Percentiles rank a stretch among this genome's conserved stretches.
phyloP scores from a whole-genome alignment of 2,329 filamentous ascomycete species.

The Gliomastix tumulicola region DNA sequence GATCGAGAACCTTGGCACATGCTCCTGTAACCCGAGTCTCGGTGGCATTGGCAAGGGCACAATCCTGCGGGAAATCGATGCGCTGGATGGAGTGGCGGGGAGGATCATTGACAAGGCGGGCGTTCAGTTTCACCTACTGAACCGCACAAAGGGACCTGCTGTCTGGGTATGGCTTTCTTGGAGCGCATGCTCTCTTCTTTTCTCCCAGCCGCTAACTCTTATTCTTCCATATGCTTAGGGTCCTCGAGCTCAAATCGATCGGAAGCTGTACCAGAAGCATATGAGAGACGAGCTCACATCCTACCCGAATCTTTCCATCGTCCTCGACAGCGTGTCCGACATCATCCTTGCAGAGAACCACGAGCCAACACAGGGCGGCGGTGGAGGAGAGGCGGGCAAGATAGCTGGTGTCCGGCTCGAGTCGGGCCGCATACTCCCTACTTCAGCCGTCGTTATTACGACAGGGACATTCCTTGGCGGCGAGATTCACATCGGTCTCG shows the following conservation, averaged over 20 bases:
- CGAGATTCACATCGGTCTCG: conserved; percentile 91
- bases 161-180: conserved; percentile 71
- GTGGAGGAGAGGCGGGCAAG: conserved; percentile 37
- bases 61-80: conserved; percentile 92
- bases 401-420: conserved; percentile 84
- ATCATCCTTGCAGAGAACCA: conserved; percentile 57
- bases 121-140: conserved; percentile 87
- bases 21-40: conserved; percentile 95
- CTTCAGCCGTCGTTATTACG: conserved; percentile 82
- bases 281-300: conserved; percentile 80
- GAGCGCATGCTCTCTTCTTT: background rate
- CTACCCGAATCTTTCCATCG: conserved; percentile 72
- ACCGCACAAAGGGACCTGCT: conserved; percentile 83
- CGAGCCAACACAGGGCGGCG: conserved; percentile 23
- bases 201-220: background rate
- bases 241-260: conserved; percentile 91
- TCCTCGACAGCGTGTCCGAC: conserved; percentile 86
- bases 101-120: conserved; percentile 89
- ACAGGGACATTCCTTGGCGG: conserved; percentile 93
- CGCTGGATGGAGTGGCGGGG: conserved; percentile 82
- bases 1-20: conserved; percentile 82
- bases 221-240: conserved; percentile 38
- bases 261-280: conserved; percentile 77
- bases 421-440: conserved; percentile 75
- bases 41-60: conserved; percentile 98